Base-by-base conservation (phyloP, 192 early-diverging fungal species). In the Podila verticillata region DNA sequence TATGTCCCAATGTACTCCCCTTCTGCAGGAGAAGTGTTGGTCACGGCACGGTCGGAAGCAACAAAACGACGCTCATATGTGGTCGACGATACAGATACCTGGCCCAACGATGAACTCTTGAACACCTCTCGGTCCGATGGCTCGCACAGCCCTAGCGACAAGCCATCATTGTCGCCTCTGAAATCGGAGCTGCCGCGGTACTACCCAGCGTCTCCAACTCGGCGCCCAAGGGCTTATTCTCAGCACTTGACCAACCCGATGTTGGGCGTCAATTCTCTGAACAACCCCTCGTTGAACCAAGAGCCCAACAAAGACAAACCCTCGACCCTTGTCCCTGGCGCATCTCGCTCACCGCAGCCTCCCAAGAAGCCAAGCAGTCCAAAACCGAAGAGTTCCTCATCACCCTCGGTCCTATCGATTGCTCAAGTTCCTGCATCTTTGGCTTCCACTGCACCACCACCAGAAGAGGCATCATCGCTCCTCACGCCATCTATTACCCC, bases 1-100 rank as follows among this genome's bases (percentile, higher is more conserved):
- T 59, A 61, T 54, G 70, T 80, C 0, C 77, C 77, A 5, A 80
- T 80, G 77, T 80, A 80, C 48, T 60, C 77, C 29, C 65, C 70
- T 7, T 68, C 66, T 22, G 70, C 67, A 26, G 59, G 65, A 13
- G 77, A 80, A 17, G 63, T 56, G 2, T 60, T 72, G 70, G 26
- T 3, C 15, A 26, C n/a, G 9, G n/a, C 30, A 20, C 30, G 58
- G 7, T 5, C 22, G 0, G 51, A 54, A 26, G 24, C 51, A 24
- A 54, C 51, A 54, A 54, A 54, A 17, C 51, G 51, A 22, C 51
- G 51, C 20, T 54, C 51, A 54, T 54, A 54, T 54, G 51, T 26
- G 24, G 22, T 54, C n/a, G 51, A 26, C 24, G 51, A 54, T n/a
- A 7, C 24, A 26, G 51, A 26, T 54, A 26, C 10, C 10, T 26